Conservation (phyloP, 2,329 filamentous ascomycete species). For the Intubia oerlemansii region DNA sequence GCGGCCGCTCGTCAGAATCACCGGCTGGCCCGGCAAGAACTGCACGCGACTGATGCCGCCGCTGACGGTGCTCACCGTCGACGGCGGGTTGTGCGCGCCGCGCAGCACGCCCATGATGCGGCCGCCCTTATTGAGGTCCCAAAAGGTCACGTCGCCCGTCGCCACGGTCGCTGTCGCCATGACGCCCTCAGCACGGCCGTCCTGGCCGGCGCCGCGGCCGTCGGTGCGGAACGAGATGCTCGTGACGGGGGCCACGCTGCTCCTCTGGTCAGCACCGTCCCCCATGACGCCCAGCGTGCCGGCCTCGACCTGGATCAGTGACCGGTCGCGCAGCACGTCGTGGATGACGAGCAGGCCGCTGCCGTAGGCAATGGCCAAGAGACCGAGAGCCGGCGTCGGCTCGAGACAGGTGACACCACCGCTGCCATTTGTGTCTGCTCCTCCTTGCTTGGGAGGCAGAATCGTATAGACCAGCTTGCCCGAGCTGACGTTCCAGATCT, state of each 20-base stretch:
- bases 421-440: too few species aligned
- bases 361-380: conserved; percentile 75
- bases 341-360: conserved; percentile 61
- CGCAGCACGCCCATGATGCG: conserved; percentile 71
- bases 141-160: conserved; percentile 80
- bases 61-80: conserved; percentile 25
- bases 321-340: conserved; percentile 60
- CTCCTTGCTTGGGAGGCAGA: conserved; percentile 44
- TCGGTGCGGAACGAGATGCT: conserved; percentile 85
- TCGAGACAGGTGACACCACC: conserved; percentile 77
- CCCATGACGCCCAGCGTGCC: conserved; percentile 19
- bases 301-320: conserved; percentile 46
- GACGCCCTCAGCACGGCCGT: conserved; percentile 67
- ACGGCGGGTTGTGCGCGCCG: conserved; percentile 67
- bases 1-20: conserved; percentile 72
- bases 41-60: conserved; percentile 75
- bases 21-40: conserved; percentile 73
- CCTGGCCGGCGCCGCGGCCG: conserved; percentile 66
- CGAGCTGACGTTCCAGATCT: conserved; percentile 94
- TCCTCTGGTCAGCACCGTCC: conserved; percentile 11
- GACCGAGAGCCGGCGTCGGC: conserved; percentile 61
- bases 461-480: conserved; percentile 84
- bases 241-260: conserved; percentile 34
- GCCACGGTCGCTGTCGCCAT: conserved; percentile 74
- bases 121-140: conserved; percentile 83